Evolutionary conservation across 108 stramenopile species (phyloP), one percentile per base, ranked within the genome.

Genomic region (Nitzschia sp.): DNA sequence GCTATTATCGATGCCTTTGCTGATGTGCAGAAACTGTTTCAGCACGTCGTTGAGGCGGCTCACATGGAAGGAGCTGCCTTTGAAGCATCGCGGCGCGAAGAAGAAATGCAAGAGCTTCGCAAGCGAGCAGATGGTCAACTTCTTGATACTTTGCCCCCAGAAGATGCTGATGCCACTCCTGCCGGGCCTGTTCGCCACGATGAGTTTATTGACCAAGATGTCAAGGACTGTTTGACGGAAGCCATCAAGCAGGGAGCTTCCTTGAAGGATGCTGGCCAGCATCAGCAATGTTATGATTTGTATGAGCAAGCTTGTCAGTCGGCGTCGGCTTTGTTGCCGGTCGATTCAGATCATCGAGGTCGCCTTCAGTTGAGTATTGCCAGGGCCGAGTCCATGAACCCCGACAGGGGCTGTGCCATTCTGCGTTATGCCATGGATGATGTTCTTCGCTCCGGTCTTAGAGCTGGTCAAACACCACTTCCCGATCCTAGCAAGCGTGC

Each of bases 41-140:
- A 93, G 53, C 91, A 93, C 62, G 91, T 90, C 46, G 91, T 93
- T 6, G 91, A 93, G 53, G 91, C 91, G 29, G 91, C 91, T 6
- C 91, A 93, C 71, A 88, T 90, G 87, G 91, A 93, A 81, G 91
- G 91, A n/a, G 91, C 91, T 10, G 91, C 91, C 41, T 86, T 89
- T 70, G 91, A 93, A 78, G 70, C 85, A 22, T 71, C 71, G 29
- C 44, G 88, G 40, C 65, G 84, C 8, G 86, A 88, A 65, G 80
- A 70, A 19, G 91, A 92, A 67, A 70, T 89, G 70, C 61, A 64
- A 42, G 77, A 78, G 53, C 41, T 67, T 34, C 67, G 72, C 17
- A 39, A 62, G 63, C 63, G 62, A 71, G 67, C 53, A 34, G 70
- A 61, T 43, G 65, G 57, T 44, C 42, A 53, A 52, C 29, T 50